Conservation (phyloP, 495 filamentous ascomycete genomes). For the Aspergillus diversus region DNA sequence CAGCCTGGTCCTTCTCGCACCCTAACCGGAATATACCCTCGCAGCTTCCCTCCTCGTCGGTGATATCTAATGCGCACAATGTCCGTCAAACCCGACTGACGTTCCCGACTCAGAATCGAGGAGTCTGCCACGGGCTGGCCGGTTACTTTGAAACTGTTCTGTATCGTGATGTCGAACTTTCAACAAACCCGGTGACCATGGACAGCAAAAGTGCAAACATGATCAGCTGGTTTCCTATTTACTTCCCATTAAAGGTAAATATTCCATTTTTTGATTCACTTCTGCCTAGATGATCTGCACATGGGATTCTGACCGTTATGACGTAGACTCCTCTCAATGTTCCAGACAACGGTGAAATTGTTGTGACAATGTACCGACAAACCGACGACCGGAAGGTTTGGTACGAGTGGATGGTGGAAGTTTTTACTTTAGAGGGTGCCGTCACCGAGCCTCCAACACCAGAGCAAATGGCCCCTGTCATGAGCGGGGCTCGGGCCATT, state of each 20-base stretch:
- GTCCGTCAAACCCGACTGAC: slow-evolving; percentile 70
- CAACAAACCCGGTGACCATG: slow-evolving; percentile 91
- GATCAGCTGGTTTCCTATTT: slow-evolving; percentile 99
- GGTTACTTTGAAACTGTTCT: slow-evolving; percentile 96
- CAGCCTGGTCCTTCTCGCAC: slow-evolving; percentile 55
- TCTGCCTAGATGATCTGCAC: background rate
- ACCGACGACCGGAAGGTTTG: slow-evolving; percentile 95
- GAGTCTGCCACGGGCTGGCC: slow-evolving; percentile 86
- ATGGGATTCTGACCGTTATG: slow-evolving; percentile 20
- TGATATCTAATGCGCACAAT: slow-evolving; percentile 82
- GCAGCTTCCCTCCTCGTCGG: slow-evolving; percentile 37
- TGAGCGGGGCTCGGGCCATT: slow-evolving; percentile 37
- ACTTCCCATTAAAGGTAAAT: slow-evolving; percentile 90
- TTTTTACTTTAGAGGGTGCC: slow-evolving; percentile 58
- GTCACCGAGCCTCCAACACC: slow-evolving; percentile 20
- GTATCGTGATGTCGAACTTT: slow-evolving; percentile 82
- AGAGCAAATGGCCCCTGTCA: slow-evolving; percentile 32
- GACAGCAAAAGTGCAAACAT: slow-evolving; percentile 90
- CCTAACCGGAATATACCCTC: slow-evolving; percentile 46
- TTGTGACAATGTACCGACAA: slow-evolving; percentile 91
- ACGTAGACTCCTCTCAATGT: slow-evolving; percentile 81
- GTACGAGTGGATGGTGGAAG: slow-evolving; percentile 98
- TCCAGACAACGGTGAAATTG: slow-evolving; percentile 80
- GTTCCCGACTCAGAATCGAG: slow-evolving; percentile 72
- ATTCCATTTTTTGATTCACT: background rate